Base-by-base conservation (phyloP, 2,329 filamentous ascomycete species). In the Rutstroemia sp. region DNA sequence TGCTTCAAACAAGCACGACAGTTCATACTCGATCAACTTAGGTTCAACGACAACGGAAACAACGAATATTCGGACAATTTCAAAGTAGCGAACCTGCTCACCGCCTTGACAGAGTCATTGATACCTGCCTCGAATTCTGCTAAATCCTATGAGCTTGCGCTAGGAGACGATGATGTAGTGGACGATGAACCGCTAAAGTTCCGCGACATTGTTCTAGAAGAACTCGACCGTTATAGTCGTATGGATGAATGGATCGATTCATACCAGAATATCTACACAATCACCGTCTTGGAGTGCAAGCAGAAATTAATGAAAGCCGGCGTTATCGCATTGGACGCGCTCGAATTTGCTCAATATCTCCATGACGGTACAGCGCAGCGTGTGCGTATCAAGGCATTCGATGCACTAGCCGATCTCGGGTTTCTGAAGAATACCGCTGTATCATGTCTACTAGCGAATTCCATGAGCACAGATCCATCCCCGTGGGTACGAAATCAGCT, bases 21-120 rank as follows among this genome's bases (percentile, higher is more conserved):
- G 40, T 95, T 96, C 70, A 81, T 99, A 48, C 81, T 95, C 21
- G 91, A 96, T 64, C 88, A 95, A 68, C 76, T 99, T 36, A 86
- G 88, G 49, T 92, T 91, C 74, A 99, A 99, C 68, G 92, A 99
- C 72, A 99, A 99, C 68, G 86, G 88, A 2, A 87, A 88, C 58
- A 99, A 99, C 65, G 73, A 86, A 50, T 95, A 83, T 67, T 96
- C 92, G 5, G 95, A 99, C 66, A 87, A 92, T 60, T 85, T 89
- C 65, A 99, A 96, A 68, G 83, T 99, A 54, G 84, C 90, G 7
- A 87, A 80, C 21, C 77, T 99, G 23, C 87, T 99, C 75, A 75
- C 78, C 44, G 77, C 79, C 0, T 71, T 86, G 25, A 78, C 82
- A 1, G 77, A 76, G 0, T 83, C 80, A n/a, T 73, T 84, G 25